Evolutionary conservation across 2,329 filamentous ascomycete species (phyloP), one percentile per base, ranked within the genome.

Genomic region (Colletotrichum australisinense): DNA sequence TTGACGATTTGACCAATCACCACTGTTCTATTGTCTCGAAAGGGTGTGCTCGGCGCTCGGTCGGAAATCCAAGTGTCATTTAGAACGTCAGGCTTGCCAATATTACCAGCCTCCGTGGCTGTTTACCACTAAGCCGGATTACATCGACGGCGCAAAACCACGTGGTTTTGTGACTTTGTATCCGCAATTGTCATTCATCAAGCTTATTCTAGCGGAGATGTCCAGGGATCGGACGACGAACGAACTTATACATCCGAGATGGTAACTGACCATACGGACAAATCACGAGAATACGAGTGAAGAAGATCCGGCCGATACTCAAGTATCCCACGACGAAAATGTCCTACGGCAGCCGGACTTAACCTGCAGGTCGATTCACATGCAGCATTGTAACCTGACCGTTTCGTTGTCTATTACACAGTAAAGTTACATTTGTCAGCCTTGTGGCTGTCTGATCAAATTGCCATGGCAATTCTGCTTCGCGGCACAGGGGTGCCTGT

Each of bases 351-450:
- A 52, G 5, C 7, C 26, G 12, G 12, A 14, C 9, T 6, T n/a
- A 5, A 2, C 11, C 8, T 30, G 9, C 8, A 4, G 5, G 60
- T 46, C 42, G 46, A 24, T 22, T 62, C 16, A 32, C 35, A 19
- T 8, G 12, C 32, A 19, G 24, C 6, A n/a, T 28, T 65, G 59
- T 35, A 28, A 28, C 26, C 62, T 24, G 28, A n/a, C 32, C 28
- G 12, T 28, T 58, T 63, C 30, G 38, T 52, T 46, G 49, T 74
- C 32, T 72, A 74, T 72, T 74, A 72, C 72, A 74, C 72, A 74
- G 72, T 74, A 74, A 19, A 68, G 67, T 59, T 72, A 72, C 67
- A 72, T 63, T 63, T 59, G 53, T 63, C 58, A 68, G 68, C 63
- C 30, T 30, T 19, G 16, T 30, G 59, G 63, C 63, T 63, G 72